These are phyloP conservation scores for Macrolepiota dolichaula DNA, from an alignment of 768 basidiomycete species.

Conservation along the genomic window DNA sequence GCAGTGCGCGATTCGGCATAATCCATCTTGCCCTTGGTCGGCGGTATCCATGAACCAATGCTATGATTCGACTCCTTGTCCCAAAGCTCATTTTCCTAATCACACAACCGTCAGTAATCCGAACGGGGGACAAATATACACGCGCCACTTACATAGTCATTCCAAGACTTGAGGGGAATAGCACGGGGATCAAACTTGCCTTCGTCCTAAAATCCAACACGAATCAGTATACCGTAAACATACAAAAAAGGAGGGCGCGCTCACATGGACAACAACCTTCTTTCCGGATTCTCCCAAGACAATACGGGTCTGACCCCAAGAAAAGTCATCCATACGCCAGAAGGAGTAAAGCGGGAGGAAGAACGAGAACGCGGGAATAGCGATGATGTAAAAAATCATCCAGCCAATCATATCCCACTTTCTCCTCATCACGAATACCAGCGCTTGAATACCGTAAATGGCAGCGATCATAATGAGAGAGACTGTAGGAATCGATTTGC, in stretches of 20 bases:
- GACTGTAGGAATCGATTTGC: slow-evolving; percentile 68
- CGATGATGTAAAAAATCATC: slow-evolving; percentile 95
- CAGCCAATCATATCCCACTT: slow-evolving; percentile 99
- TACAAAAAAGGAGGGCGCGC: slow-evolving; percentile 29
- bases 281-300: slow-evolving; percentile 94
- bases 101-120: slow-evolving; percentile 1
- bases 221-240: background rate
- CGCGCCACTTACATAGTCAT: slow-evolving; percentile 70
- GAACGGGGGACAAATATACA: background rate
- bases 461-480: slow-evolving; percentile 92
- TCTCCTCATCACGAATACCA: slow-evolving; percentile 87
- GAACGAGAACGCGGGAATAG: slow-evolving; percentile 92
- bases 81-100: slow-evolving; percentile 94
- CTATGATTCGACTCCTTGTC: slow-evolving; percentile 96
- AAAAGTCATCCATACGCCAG: slow-evolving; percentile 99
- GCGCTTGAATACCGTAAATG: slow-evolving; percentile 90
- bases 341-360: slow-evolving; percentile 92
- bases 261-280: slow-evolving; percentile 90
- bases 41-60: slow-evolving; percentile 90
- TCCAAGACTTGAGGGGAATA: slow-evolving; percentile 97
- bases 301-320: slow-evolving; percentile 90
- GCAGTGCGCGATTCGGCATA: slow-evolving; percentile 76
- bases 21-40: slow-evolving; percentile 67
- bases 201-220: no score
- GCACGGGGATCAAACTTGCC: slow-evolving; percentile 93